These are phyloP conservation scores for Stevia rebaudiana DNA, from an alignment of 140 eudicot species.

Conservation along the genomic window DNA sequence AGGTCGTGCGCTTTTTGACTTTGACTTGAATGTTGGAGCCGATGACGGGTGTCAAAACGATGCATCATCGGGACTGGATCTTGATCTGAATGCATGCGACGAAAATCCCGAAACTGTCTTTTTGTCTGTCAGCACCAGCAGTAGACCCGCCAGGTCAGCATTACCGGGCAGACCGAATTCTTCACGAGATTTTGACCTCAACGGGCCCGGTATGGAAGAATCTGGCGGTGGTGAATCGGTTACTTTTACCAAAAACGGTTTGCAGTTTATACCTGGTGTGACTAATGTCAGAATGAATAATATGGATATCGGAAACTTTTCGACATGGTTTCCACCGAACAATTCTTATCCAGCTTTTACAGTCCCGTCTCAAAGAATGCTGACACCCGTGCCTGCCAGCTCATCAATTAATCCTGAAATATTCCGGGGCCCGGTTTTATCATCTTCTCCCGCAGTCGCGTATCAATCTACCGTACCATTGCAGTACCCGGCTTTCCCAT, in stretches of 20 bases:
- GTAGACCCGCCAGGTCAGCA: slow-evolving; percentile 27
- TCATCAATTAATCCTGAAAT: slow-evolving; percentile 47
- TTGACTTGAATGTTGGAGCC: slow-evolving; percentile 68
- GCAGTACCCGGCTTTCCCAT: slow-evolving; percentile 63
- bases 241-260: slow-evolving; percentile 29
- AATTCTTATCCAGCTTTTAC: slow-evolving; percentile 45
- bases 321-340: slow-evolving; percentile 64
- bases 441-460: slow-evolving; percentile 78
- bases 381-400: slow-evolving; percentile 34
- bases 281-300: slow-evolving; percentile 47
- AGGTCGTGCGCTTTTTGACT: slow-evolving; percentile 52
- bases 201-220: slow-evolving; percentile 77
- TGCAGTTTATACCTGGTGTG: slow-evolving; percentile 32
- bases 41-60: slow-evolving; percentile 49
- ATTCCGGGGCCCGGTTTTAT: slow-evolving; percentile 54
- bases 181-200: slow-evolving; percentile 68
- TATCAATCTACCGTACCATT: slow-evolving; percentile 39
- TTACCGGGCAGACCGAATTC: slow-evolving; percentile 29
- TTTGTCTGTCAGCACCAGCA: slow-evolving; percentile 35
- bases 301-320: slow-evolving; percentile 42
- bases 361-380: slow-evolving; percentile 45
- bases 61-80: slow-evolving; percentile 52
- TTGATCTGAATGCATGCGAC: slow-evolving; percentile 75
- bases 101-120: slow-evolving; percentile 52
- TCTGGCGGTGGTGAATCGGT: slow-evolving; percentile 29